Evolutionary conservation across 2,329 filamentous ascomycete genomes (phyloP), one percentile per base, ranked within the genome.

Genomic region (Pseudogymnoascus sp.): DNA sequence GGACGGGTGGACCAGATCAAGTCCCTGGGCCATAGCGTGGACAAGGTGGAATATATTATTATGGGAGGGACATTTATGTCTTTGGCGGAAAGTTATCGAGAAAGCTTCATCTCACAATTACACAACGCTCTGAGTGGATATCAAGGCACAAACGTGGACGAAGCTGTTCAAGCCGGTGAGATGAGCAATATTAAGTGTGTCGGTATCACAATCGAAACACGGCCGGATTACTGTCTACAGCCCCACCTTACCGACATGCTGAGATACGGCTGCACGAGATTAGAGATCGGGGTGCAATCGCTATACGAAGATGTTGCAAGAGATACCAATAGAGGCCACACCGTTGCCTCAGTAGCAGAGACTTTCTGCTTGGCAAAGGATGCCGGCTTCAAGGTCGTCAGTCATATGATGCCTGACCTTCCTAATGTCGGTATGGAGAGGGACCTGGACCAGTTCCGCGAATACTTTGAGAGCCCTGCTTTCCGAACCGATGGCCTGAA

Each of bases 21-120:
- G 76, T 90, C 91, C 1, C 83, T 99, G 0, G 95, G 95, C 0
- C 95, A 99, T 77, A 96, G 92, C 54, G 95, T 99, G 60, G 95
- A 99, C 79, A 99, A 99, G 77, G 95, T 99, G 23, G 95, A 99
- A 79, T 99, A 98, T 77, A 99, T 99, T 74, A 96, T 99, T 75
- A 99, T 99, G 95, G 95, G 95, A 66, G 95, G 95, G 69, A 99
- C 95, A 0, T 99, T 99, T 78, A 99, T 99, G 96, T 98, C 93
- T 2, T 79, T 99, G 25, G 84, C 93, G 7, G 87, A 92, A 71
- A 87, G 89, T 23, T 99, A 99, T 76, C 83, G 95, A 28, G 91
- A 99, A 67, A 87, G 90, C 64, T 99, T 99, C 72, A 96, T 99
- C 65, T 89, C 92, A 0, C 93, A 97, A 73, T 83, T 99, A 61